Evolutionary conservation across 192 early-diverging fungal genomes (phyloP).

Genomic region (Mortierella antarctica): DNA sequence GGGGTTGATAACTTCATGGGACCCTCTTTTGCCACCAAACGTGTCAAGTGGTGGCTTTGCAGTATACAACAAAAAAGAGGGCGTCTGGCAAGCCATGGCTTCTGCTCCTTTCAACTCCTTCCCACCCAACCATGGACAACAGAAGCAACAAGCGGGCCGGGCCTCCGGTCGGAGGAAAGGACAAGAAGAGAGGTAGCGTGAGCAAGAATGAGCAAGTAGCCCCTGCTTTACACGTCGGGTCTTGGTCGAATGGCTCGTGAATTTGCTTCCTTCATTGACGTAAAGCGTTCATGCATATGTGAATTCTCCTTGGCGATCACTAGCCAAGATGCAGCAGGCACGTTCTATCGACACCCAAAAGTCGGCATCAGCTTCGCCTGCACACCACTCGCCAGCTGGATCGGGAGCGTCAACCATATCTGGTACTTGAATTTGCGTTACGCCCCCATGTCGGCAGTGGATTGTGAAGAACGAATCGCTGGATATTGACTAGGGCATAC

Average conservation of each 20-base stretch:
- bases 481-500: background rate
- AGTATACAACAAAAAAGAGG: background rate
- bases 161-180: slow-evolving; percentile 26
- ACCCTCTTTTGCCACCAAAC: no score
- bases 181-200: slow-evolving; percentile 39
- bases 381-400: background rate
- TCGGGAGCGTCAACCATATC: background rate
- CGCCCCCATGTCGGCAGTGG: no score
- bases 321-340: slow-evolving; percentile 45
- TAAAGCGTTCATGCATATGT: background rate
- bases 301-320: background rate
- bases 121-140: slow-evolving; percentile 5
- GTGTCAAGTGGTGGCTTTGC: no score
- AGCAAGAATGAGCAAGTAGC: background rate
- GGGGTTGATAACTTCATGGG: no score
- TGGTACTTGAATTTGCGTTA: background rate
- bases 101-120: background rate
- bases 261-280: no score
- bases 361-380: slow-evolving; percentile 3
- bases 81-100: no score
- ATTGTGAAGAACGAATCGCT: background rate
- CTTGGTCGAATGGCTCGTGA: no score
- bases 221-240: background rate
- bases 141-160: slow-evolving; percentile 37
- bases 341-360: slow-evolving; percentile 39